Evolutionary conservation across 495 filamentous ascomycete genomes (phyloP).

Genomic region (Bacidia gigantensis): DNA sequence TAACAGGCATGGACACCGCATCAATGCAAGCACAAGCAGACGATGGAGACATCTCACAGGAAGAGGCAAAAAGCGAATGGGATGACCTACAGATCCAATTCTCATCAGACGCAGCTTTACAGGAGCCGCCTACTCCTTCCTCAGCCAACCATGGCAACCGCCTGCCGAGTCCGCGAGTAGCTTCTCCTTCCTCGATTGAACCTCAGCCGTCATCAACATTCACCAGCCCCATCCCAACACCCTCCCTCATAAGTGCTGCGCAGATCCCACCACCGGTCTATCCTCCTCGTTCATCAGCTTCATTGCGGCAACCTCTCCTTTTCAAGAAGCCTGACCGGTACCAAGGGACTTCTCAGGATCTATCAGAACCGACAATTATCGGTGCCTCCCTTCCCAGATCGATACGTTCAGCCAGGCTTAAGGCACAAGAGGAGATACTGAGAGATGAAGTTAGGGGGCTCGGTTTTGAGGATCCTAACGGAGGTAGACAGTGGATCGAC

Average conservation of each 20-base stretch:
- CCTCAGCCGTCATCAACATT: not conserved
- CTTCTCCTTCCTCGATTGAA: not conserved
- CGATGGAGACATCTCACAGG: not conserved
- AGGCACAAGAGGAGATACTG: not conserved
- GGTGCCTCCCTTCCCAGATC: not conserved
- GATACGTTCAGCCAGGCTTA: not conserved
- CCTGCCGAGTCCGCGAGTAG: too few relatives aligned
- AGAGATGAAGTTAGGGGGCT: not conserved
- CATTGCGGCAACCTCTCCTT: not conserved
- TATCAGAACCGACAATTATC: not conserved
- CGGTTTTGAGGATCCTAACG: not conserved
- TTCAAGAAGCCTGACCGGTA: conserved; percentile 9
- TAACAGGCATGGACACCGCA: not conserved
- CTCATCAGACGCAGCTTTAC: not conserved
- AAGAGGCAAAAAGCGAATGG: not conserved
- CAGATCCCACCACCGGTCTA: not conserved
- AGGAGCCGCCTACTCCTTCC: not conserved
- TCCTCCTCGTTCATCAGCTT: not conserved
- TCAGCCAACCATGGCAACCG: too few relatives aligned
- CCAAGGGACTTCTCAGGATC: not conserved
- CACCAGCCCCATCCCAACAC: not conserved
- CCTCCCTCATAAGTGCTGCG: not conserved
- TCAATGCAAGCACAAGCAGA: not conserved
- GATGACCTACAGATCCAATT: not conserved
- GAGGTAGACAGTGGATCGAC: not conserved